Conservation (phyloP, 768 basidiomycete species). For the Chalciporus chontae region DNA sequence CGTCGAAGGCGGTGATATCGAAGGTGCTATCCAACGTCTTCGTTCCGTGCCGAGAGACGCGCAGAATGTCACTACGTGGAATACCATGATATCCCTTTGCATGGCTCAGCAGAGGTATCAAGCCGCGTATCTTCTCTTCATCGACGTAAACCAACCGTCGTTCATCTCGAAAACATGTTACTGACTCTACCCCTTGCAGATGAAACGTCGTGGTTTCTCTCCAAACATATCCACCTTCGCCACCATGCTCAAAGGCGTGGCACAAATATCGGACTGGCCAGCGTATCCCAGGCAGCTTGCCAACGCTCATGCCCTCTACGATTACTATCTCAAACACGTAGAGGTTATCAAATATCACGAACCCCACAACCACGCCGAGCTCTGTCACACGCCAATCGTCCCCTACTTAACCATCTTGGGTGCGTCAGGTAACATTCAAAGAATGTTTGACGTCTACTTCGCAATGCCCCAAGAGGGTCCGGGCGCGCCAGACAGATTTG, state of each 20-base stretch:
- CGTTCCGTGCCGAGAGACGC: constrained; percentile 68
- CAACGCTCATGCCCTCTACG: constrained; percentile 59
- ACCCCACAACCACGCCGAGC: constrained; percentile 44
- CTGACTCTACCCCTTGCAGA: constrained; percentile 42
- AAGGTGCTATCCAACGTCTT: constrained; percentile 63
- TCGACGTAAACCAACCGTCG: constrained; percentile 49
- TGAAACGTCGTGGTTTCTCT: constrained; percentile 79
- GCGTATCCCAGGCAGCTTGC: constrained; percentile 56
- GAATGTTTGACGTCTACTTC: constrained; percentile 75
- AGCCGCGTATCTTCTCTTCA: constrained; percentile 61
- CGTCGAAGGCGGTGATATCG: constrained; percentile 50
- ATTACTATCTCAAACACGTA: constrained; percentile 50
- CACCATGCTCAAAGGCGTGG: constrained; percentile 65
- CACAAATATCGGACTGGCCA: constrained; percentile 60
- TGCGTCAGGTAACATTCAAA: constrained; percentile 54
- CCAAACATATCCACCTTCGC: constrained; percentile 66
- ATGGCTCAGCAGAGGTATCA: constrained; percentile 55
- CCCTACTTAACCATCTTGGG: constrained; percentile 68
- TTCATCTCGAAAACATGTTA: constrained; percentile 11
- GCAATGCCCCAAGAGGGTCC: constrained; percentile 61
- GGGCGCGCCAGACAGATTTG: constrained; percentile 53
- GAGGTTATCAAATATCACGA: constrained; percentile 47
- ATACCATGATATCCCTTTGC: constrained; percentile 67
- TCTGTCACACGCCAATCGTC: constrained; percentile 44
- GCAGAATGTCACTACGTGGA: constrained; percentile 76